Base-by-base conservation (phyloP, 2,329 filamentous ascomycete genomes). In the Erysiphe neolycopersici region DNA sequence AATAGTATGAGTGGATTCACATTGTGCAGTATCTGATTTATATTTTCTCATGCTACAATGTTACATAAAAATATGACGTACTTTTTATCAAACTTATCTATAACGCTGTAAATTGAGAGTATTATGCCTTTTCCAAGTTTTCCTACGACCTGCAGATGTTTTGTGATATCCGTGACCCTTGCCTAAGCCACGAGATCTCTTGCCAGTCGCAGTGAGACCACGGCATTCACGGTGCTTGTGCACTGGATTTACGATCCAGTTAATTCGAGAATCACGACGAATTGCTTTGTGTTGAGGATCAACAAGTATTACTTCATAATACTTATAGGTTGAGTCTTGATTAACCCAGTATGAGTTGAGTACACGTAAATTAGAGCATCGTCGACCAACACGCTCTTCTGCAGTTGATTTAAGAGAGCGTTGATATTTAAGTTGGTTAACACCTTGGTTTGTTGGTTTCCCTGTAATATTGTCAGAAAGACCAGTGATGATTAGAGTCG, bases 341-440 rank as follows among this genome's bases (percentile, higher is more conserved):
- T 98, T 98, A 74, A 98, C 83, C 91, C 91, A 98, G 85, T 98
- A 98, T 52, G 87, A 95, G 81, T 98, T 98, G 62, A 98, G 80
- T 62, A 98, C 89, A 63, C 89, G 84, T 66, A 98, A 69, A 72
- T 98, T 98, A 69, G 85, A 84, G 73, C 85, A 94, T 65, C 87
- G 85, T 67, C 85, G 85, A 62, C 91, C 89, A 63, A 98, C 87
- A 80, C 89, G 89, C 79, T 98, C 89, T 75, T 98, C 91, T 59
- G 91, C 91, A 59, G 89, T 98, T 59, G 87, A 74, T 67, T 79
- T 80, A 64, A 95, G 85, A 56, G 89, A 95, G 65, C 87, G 83
- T 78, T 98, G 91, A 80, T 95, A 98, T 77, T 98, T 98, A 65
- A 98, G 84, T 76, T 98, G 89, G 79, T 98, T 98, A 59, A 98